Conservation (phyloP, 805 yeast genomes). For the Kuraishia piskuri region DNA sequence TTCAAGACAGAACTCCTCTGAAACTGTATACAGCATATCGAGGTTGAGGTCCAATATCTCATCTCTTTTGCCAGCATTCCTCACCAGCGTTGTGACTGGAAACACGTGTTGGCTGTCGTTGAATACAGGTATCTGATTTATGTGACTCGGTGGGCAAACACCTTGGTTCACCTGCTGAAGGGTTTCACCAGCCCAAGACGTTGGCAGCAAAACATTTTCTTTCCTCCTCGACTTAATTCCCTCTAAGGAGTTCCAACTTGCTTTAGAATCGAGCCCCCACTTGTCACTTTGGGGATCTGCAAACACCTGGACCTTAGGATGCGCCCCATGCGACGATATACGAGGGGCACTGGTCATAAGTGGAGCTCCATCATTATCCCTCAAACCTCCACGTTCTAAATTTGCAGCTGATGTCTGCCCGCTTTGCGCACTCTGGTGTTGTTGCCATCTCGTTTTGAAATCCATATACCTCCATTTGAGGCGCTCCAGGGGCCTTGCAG, state of each 20-base stretch:
- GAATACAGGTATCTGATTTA: slow-evolving; percentile 25
- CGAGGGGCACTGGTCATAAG: not conserved
- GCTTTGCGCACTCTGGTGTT: not conserved
- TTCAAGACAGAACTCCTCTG: slow-evolving; percentile 49
- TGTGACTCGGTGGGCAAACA: slow-evolving; percentile 1
- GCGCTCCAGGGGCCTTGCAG: slow-evolving; percentile 59
- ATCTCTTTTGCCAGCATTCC: slow-evolving; percentile 46
- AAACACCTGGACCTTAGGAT: not conserved
- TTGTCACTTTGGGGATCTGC: not conserved
- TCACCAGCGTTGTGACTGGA: slow-evolving; percentile 41
- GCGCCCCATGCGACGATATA: not conserved
- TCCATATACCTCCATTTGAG: slow-evolving; percentile 32
- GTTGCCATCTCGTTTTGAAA: slow-evolving; percentile 32
- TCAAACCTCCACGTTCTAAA: not conserved
- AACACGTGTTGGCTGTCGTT: slow-evolving; percentile 25
- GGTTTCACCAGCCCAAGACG: slow-evolving; percentile 58
- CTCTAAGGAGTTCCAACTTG: not conserved
- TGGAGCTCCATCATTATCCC: too few relatives aligned
- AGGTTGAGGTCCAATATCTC: slow-evolving; percentile 57
- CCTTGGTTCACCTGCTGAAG: slow-evolving; percentile 27
- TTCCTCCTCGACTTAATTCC: slow-evolving; percentile 4
- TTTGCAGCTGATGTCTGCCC: too few relatives aligned
- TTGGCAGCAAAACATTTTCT: slow-evolving; percentile 50
- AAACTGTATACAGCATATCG: slow-evolving; percentile 37
- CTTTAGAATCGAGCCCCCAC: not conserved